phyloP scores from a whole-genome alignment of 805 yeast species.

The Teunomyces kruisii region DNA sequence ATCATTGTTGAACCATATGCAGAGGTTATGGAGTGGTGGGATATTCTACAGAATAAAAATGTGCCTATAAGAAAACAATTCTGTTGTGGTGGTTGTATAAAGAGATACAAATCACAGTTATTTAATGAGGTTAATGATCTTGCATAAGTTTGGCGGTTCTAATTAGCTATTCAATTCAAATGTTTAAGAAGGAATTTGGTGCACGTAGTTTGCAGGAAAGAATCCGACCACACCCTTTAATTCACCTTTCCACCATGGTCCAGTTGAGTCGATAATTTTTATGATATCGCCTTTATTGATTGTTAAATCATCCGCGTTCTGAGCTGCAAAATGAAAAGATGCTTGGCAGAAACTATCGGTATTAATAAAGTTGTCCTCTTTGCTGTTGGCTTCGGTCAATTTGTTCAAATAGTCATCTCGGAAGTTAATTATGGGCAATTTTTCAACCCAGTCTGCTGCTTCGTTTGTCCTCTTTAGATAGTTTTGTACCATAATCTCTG shows the following conservation, averaged over 20 bases:
- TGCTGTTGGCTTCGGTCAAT: not conserved
- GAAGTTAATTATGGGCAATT: not conserved
- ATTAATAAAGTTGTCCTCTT: not conserved
- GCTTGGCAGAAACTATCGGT: constrained; percentile 33
- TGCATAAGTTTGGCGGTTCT: constrained; percentile 1
- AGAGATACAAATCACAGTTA: constrained; percentile 12
- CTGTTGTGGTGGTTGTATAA: constrained; percentile 51
- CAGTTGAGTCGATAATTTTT: constrained; percentile 28
- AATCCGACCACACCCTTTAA: constrained; percentile 21
- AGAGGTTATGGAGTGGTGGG: constrained; percentile 68
- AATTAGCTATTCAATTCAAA: not conserved
- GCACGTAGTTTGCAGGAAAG: constrained; percentile 36
- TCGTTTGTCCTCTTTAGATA: not conserved
- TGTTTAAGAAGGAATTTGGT: not conserved
- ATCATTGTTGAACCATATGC: constrained; percentile 58
- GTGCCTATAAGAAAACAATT: constrained; percentile 57
- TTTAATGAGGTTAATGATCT: constrained; percentile 2
- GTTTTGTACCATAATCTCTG: not conserved
- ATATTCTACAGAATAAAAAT: constrained; percentile 46
- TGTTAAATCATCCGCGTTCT: constrained; percentile 41
- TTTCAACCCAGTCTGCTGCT: not conserved
- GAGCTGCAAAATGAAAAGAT: constrained; percentile 32
- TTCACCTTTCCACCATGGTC: constrained; percentile 41
- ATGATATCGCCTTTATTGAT: constrained; percentile 46
- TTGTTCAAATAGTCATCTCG: not conserved